These are phyloP conservation scores for Hsuehochloa calcarea DNA, from an alignment of 176 grass and related monocot species.

Conservation along the genomic window DNA sequence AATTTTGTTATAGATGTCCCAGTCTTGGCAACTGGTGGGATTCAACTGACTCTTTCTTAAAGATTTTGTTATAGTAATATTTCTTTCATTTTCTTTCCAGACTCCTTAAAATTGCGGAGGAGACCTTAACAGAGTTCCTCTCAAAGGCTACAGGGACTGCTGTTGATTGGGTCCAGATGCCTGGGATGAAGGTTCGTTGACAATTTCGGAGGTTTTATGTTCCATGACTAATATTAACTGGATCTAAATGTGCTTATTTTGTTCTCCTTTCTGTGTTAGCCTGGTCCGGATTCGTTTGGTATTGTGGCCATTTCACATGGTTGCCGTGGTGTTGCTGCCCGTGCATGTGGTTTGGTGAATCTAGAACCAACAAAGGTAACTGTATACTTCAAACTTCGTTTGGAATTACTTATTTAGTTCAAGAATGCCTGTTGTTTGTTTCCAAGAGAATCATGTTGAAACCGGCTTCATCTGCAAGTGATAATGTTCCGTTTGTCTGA, in stretches of 20 bases:
- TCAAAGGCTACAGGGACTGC: slow-evolving; percentile 99
- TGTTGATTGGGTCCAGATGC: slow-evolving; percentile 99
- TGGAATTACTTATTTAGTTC: background rate
- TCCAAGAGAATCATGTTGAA: background rate
- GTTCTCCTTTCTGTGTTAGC: slow-evolving; percentile 45
- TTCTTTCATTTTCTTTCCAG: slow-evolving; percentile 27
- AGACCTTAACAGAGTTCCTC: slow-evolving; percentile 97
- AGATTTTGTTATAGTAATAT: background rate
- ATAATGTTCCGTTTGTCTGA: background rate
- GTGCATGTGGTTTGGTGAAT: slow-evolving; percentile 98
- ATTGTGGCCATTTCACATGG: slow-evolving; percentile 97
- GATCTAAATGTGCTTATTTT: background rate
- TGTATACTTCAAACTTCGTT: background rate
- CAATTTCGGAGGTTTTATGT: background rate
- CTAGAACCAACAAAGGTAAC: slow-evolving; percentile 88
- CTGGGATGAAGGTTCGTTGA: slow-evolving; percentile 91
- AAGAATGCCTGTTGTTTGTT: background rate
- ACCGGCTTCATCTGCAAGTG: background rate
- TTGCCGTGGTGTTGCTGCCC: slow-evolving; percentile 85
- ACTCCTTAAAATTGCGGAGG: slow-evolving; percentile 89
- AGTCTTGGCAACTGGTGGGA: background rate
- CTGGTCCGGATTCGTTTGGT: slow-evolving; percentile 99
- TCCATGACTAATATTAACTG: background rate
- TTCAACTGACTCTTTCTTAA: background rate
- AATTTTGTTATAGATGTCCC: background rate